Evolutionary conservation across 2,329 filamentous ascomycete species (phyloP).

Genomic region (Niveomyces coronatus): DNA sequence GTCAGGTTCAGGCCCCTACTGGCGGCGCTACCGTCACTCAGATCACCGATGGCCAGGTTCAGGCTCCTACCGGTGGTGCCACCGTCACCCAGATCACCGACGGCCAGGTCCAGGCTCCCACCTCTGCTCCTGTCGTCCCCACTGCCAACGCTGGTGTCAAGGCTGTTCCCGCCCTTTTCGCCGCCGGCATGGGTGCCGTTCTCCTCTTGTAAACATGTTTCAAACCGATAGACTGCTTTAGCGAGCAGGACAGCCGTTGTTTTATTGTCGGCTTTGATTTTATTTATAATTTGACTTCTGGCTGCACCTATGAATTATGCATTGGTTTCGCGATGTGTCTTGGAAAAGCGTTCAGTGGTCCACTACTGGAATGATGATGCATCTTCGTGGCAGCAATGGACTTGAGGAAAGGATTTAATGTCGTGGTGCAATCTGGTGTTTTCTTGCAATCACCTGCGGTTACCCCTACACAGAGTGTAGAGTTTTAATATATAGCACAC

Average conservation of each 20-base stretch:
- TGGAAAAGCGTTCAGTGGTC: conserved; percentile 4
- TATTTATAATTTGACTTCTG: not conserved
- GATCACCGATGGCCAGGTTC: conserved; percentile 22
- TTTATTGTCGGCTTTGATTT: not conserved
- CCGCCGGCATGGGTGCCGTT: conserved; percentile 8
- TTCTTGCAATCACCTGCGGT: not conserved
- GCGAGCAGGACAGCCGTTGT: not conserved
- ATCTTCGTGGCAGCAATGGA: not conserved
- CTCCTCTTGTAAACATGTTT: conserved; percentile 10
- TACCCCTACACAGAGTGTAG: not conserved
- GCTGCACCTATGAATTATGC: conserved; percentile 1
- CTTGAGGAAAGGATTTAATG: conserved; percentile 1
- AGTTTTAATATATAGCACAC: conserved; percentile 10
- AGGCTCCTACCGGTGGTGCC: conserved; percentile 19
- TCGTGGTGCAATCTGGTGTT: conserved; percentile 3
- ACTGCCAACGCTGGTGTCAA: conserved; percentile 10
- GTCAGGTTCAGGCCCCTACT: conserved; percentile 12
- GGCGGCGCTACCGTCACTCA: conserved; percentile 22
- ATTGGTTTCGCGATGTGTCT: not conserved
- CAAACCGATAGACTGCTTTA: conserved; percentile 3
- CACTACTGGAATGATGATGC: conserved; percentile 2
- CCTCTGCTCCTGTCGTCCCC: conserved; percentile 1
- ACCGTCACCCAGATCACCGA: conserved; percentile 34
- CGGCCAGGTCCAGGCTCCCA: conserved; percentile 16
- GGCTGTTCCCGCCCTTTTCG: conserved; percentile 12